Base-by-base conservation (phyloP, 164 flowering plant species). In the Litsea cubeba region DNA sequence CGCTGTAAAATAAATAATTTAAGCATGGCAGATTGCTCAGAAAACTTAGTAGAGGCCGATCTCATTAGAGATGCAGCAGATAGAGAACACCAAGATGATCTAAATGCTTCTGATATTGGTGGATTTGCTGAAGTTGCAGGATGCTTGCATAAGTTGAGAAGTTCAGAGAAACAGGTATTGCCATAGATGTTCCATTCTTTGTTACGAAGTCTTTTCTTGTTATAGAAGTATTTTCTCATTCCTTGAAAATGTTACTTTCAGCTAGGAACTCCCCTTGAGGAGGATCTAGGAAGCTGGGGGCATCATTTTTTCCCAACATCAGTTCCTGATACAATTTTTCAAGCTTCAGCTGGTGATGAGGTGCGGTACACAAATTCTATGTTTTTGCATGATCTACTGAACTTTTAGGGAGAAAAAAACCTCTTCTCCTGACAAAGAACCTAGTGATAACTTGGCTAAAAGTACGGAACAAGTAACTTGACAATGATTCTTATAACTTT, bases 281-380 rank as follows among this genome's bases (percentile, higher is more conserved):
- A 96, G 80, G 99, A 96, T 84, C 80, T 96, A 71, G 84, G 84
- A 68, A 92, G 85, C 77, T 96, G 99, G 98, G 98, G 97, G 28
- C 99, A 95, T 87, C 98, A 96, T 83, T 80, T 75, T 73, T 72
- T 23, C 75, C 66, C 97, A 64, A 76, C 85, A 25, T 79, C 97
- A 11, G 97, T 96, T 40, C 99, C 99, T 76, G 99, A 96, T 85
- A 69, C 81, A 71, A 88, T 90, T 75, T 78, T 96, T 60, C 97
- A 91, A 84, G 94, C 97, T 78, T 88, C 99, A 63, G 98, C 98
- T 65, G 98, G 99, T 69, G 89, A 93, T 62, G 97, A 96, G 95
- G 97, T 93, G 54, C 64, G 86, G 25, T 63, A 35, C 20, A 17
- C 18, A 26, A 54, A 15, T 54, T 54, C n/a, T 54, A 23, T 50